These are phyloP conservation scores for Zea luxurians DNA, from an alignment of 176 grass and related monocot species.

Conservation along the genomic window DNA sequence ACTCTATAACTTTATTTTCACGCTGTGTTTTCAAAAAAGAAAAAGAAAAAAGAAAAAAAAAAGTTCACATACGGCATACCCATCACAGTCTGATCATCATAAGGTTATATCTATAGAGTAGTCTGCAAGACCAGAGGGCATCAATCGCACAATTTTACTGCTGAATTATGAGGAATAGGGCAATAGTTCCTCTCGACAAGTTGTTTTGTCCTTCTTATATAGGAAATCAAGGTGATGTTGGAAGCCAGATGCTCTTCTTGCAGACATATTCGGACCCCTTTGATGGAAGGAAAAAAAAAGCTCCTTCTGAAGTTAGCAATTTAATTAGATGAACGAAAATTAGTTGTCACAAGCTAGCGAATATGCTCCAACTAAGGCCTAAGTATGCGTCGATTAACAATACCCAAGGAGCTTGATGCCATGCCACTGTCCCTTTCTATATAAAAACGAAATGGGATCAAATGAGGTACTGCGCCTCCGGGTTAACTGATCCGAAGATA, in stretches of 20 bases:
- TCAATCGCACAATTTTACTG: conserved; percentile 18
- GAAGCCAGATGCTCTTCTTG: conserved; percentile 39
- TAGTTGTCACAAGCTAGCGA: conserved; percentile 50
- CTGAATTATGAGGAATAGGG: conserved; percentile 37
- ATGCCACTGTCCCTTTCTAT: conserved; percentile 44
- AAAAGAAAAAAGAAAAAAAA: no score
- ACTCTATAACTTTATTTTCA: not conserved
- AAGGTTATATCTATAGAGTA: conserved; percentile 17
- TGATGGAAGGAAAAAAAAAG: not conserved
- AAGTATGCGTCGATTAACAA: conserved; percentile 44
- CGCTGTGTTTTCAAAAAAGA: not conserved
- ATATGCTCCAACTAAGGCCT: conserved; percentile 58
- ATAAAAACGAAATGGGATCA: conserved; percentile 47
- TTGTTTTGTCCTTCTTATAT: conserved; percentile 28
- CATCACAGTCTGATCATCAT: not conserved
- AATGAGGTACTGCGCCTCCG: conserved; percentile 18
- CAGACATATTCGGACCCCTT: conserved; percentile 35
- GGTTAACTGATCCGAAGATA: conserved; percentile 23
- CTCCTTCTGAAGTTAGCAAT: conserved; percentile 34
- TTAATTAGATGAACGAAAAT: conserved; percentile 43
- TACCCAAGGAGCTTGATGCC: conserved; percentile 45
- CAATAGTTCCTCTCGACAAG: conserved; percentile 33
- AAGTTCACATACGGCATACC: not conserved
- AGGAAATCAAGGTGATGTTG: conserved; percentile 24
- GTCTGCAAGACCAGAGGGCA: not conserved